Percentiles rank a stretch among this genome's conserved stretches.
phyloP scores from a whole-genome alignment of 345 rosid species.

The Gossypioides kirkii region DNA sequence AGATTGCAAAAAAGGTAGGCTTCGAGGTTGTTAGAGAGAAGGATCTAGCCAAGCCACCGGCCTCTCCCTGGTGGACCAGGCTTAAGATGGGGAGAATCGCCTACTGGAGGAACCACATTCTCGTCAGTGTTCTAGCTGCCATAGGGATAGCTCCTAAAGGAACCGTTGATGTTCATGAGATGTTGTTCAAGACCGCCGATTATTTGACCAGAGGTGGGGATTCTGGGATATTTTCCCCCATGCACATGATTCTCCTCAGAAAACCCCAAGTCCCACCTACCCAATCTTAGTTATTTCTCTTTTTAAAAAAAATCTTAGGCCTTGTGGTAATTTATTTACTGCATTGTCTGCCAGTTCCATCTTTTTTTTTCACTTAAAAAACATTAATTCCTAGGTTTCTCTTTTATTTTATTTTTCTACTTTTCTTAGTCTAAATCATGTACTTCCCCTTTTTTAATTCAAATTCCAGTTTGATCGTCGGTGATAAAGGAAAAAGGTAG shows the following conservation, averaged over 20 bases:
- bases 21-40: slow-evolving; percentile 78
- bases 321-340: slow-evolving; percentile 2
- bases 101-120: slow-evolving; percentile 91
- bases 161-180: slow-evolving; percentile 88
- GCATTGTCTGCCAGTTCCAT: background rate
- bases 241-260: slow-evolving; percentile 93
- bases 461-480: background rate
- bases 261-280: slow-evolving; percentile 46
- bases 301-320: no score
- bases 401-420: background rate
- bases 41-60: slow-evolving; percentile 82
- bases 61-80: slow-evolving; percentile 83
- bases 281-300: slow-evolving; percentile 18
- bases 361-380: slow-evolving; percentile 7
- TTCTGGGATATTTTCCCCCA: slow-evolving; percentile 81
- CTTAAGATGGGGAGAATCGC: slow-evolving; percentile 85
- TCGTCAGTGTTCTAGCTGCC: slow-evolving; percentile 62
- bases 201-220: slow-evolving; percentile 78
- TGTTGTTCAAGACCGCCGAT: slow-evolving; percentile 86
- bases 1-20: slow-evolving; percentile 64
- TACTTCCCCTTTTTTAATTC: slow-evolving; percentile 15
- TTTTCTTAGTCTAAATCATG: slow-evolving; percentile 7
- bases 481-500: background rate
- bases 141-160: slow-evolving; percentile 88
- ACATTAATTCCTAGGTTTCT: background rate